A percentile compares a stretch with the other conserved stretches of the same genome.
phyloP scores from a whole-genome alignment of 305 asterid genomes.

The Fraxinus baroniana region DNA sequence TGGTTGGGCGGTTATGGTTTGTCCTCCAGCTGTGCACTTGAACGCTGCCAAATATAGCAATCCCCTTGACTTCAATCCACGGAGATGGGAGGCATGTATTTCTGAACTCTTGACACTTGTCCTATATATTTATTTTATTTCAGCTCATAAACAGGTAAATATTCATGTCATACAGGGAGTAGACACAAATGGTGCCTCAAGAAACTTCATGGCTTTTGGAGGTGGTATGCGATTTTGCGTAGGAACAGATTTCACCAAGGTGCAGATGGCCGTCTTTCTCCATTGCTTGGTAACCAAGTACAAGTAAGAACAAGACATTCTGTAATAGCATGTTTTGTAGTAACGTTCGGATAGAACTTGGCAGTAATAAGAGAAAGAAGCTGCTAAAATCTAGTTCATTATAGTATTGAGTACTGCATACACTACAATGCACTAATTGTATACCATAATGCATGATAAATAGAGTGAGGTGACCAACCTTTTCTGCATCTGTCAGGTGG shows the following conservation, averaged over 20 bases:
- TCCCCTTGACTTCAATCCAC: slow-evolving; percentile 83
- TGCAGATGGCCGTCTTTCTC: slow-evolving; percentile 84
- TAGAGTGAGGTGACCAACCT: slow-evolving; percentile 32
- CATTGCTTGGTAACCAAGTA: slow-evolving; percentile 74
- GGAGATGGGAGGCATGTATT: slow-evolving; percentile 88
- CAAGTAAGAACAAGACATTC: slow-evolving; percentile 51
- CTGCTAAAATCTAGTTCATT: neutral
- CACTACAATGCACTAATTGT: neutral
- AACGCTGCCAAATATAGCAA: slow-evolving; percentile 61
- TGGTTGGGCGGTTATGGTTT: slow-evolving; percentile 90
- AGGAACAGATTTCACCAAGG: slow-evolving; percentile 85
- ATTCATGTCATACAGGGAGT: slow-evolving; percentile 47
- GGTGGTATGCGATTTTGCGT: slow-evolving; percentile 93
- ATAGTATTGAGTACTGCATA: neutral
- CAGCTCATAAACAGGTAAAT: slow-evolving; percentile 3
- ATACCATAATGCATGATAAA: neutral
- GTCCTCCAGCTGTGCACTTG: slow-evolving; percentile 91
- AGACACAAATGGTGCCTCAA: slow-evolving; percentile 65
- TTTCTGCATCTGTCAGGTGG: slow-evolving; percentile 47
- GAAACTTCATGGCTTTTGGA: slow-evolving; percentile 92
- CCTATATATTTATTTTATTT: neutral
- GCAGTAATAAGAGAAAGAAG: slow-evolving; percentile 1
- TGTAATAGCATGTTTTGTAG: neutral
- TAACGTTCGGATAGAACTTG: neutral
- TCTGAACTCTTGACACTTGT: neutral